Percentiles rank a stretch among this genome's conserved stretches.
Conservation (phyloP, 352 stramenopile genomes). For the Blastocystis sp. region DNA sequence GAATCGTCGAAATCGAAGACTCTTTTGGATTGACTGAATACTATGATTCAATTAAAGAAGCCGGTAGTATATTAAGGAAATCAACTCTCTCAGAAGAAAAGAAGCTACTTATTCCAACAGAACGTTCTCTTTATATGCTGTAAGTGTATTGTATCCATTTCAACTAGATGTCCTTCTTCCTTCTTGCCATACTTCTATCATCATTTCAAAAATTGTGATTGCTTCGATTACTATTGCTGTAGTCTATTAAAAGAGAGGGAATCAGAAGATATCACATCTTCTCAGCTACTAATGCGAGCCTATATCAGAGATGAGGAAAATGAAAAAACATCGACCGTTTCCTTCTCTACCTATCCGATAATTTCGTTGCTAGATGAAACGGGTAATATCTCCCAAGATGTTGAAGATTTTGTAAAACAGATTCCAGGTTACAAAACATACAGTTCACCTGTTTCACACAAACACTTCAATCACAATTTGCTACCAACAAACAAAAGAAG, state of each 20-base stretch:
- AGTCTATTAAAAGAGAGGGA: conserved; percentile 2
- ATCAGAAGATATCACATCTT: not conserved
- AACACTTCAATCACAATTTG: no score
- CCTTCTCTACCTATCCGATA: not conserved
- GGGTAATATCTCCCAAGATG: not conserved
- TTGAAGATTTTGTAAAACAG: not conserved
- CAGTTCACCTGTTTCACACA: not conserved
- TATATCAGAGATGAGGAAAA: not conserved
- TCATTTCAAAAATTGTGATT: not conserved
- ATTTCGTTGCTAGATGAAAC: not conserved
- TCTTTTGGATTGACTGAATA: not conserved
- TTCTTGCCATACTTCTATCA: conserved; percentile 48
- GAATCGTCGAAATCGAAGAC: not conserved
- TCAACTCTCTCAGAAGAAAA: not conserved
- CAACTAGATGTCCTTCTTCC: conserved; percentile 1
- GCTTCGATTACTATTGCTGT: conserved; percentile 31
- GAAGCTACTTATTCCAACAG: not conserved
- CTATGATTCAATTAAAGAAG: conserved; percentile 11
- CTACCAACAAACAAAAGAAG: conserved; percentile 13
- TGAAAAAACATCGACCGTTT: not conserved
- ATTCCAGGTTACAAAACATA: conserved; percentile 30
- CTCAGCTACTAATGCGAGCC: conserved; percentile 8
- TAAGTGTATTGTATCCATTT: not conserved
- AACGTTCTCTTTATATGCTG: conserved; percentile 36
- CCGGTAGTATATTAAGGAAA: not conserved